Evolutionary conservation across 2,329 filamentous ascomycete species (phyloP).

Genomic region (Cryphonectria carpinicola): DNA sequence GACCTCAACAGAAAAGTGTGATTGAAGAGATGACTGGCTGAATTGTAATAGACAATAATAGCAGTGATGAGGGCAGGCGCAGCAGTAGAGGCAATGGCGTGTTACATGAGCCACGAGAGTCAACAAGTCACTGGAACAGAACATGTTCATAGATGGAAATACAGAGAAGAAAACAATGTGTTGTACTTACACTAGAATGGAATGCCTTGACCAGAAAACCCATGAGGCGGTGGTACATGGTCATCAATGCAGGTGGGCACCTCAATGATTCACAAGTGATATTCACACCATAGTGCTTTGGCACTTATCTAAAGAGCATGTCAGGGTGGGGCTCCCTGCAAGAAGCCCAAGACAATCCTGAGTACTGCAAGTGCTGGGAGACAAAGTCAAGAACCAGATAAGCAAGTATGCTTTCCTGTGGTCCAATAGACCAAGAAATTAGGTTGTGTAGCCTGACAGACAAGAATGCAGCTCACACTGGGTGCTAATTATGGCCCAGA

Average conservation of each 20-base stretch:
- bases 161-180: too few relatives aligned
- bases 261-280: neutral
- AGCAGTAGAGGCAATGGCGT: neutral
- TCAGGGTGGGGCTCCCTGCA: neutral
- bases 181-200: neutral
- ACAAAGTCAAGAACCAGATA: neutral
- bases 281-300: neutral
- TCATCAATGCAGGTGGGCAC: neutral
- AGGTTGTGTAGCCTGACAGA: too few relatives aligned
- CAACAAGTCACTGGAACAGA: neutral
- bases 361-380: too few relatives aligned
- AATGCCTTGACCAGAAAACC: neutral
- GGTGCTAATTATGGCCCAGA: too few relatives aligned
- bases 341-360: neutral
- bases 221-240: neutral
- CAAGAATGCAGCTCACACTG: too few relatives aligned
- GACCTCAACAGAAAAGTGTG: neutral
- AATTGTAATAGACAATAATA: neutral
- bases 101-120: neutral
- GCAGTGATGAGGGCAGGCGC: neutral
- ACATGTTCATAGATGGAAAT: neutral
- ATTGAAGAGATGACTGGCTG: neutral
- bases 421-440: neutral
- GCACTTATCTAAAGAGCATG: neutral
- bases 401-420: too few relatives aligned